Conservation (phyloP, 2,329 filamentous ascomycete genomes). For the Colletotrichum cuscutae region DNA sequence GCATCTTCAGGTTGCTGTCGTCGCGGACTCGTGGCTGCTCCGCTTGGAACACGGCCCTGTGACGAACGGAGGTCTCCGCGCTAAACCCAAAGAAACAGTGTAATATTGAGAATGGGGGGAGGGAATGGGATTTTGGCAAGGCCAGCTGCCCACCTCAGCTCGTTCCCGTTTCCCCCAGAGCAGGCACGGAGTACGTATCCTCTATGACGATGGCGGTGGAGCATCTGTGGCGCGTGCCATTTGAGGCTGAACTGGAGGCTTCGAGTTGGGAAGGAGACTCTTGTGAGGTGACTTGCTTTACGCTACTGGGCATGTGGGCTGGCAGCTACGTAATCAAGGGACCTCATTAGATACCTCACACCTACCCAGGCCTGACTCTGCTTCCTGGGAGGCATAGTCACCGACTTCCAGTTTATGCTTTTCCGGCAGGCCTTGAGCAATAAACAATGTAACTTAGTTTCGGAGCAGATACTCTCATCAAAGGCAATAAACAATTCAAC, state of each 20-base stretch:
- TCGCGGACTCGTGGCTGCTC: slow-evolving; percentile 17
- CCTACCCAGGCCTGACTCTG: too few relatives aligned
- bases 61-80: slow-evolving; percentile 16
- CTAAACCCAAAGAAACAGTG: slow-evolving; percentile 22
- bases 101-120: not conserved
- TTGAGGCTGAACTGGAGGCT: not conserved
- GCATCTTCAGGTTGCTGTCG: slow-evolving; percentile 18
- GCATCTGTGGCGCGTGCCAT: not conserved
- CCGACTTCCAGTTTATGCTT: not conserved
- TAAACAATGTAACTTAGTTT: not conserved
- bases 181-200: not conserved
- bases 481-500: not conserved
- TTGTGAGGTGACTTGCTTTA: not conserved
- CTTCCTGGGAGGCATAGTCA: not conserved
- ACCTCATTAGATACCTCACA: not conserved
- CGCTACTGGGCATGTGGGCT: too few relatives aligned
- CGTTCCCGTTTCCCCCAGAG: not conserved
- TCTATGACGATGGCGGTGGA: not conserved
- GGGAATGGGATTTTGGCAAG: not conserved
- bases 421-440: not conserved
- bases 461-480: not conserved
- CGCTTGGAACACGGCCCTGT: slow-evolving; percentile 11
- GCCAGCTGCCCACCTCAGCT: not conserved
- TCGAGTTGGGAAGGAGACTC: not conserved
- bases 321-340: not conserved